Evolutionary conservation across 129 eudicot genomes (phyloP), one percentile per base, ranked within the genome.

Genomic region (Lactuca saligna): DNA sequence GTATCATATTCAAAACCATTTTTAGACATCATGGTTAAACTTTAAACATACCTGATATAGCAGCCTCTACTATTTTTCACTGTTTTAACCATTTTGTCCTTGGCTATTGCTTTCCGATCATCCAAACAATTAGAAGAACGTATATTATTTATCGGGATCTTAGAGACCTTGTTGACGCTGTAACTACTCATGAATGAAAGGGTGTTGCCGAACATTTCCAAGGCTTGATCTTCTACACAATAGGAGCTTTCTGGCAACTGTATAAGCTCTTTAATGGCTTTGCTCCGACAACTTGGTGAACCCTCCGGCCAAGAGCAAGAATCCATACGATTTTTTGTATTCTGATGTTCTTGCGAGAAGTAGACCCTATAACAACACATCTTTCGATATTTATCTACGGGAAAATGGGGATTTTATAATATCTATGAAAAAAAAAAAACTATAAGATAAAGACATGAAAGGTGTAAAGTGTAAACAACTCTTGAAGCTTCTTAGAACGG

Each of bases 21-120:
- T 11, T 37, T 39, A 46, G 32, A 41, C 4, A 70, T 57, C 59
- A 55, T 16, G 14, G 14, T 16, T 12, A 16, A 20, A 14, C 41
- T 11, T 8, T 17, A 65, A 79, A 87, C 84, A 75, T 81, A 84
- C 84, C 73, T 83, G 32, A 49, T 75, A 57, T 80, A 80, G 72
- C 82, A 74, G 14, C 88, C 88, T 59, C 88, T 82, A 42, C 81
- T 74, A 44, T 69, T 77, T 38, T 82, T 85, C 0, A 38, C 7
- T 6, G 31, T 60, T 8, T 66, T 17, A 6, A 25, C 75, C 59
- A 14, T 68, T 2, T 75, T 73, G 54, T 65, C 72, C 10, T 80
- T 76, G 65, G 79, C 76, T 13, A 71, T 79, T 6, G 67, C 54
- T 15, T 55, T 73, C 70, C 50, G 11, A 5, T 32, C 67, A 29